These are phyloP conservation scores for Hemileccinum impolitum DNA, from an alignment of 768 basidiomycete genomes.

Conservation along the genomic window DNA sequence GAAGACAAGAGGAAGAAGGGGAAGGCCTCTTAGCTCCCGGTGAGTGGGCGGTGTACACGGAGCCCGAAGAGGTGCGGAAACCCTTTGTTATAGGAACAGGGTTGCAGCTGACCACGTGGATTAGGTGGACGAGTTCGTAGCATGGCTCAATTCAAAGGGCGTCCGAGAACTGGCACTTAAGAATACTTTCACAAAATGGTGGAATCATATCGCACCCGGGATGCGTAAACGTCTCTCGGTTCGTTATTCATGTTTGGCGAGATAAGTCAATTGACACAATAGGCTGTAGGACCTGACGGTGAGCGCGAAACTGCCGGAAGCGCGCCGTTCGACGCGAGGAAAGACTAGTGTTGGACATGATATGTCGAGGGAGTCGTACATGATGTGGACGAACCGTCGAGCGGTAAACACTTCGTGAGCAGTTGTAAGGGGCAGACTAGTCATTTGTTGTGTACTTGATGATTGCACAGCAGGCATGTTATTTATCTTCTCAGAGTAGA, in stretches of 20 bases:
- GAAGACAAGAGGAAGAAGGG: slow-evolving; percentile 78
- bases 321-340: slow-evolving; percentile 72
- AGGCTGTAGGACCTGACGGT: slow-evolving; percentile 60
- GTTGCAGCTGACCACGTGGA: slow-evolving; percentile 10
- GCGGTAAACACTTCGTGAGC: slow-evolving; percentile 43
- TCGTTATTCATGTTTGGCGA: slow-evolving; percentile 28
- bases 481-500: not conserved
- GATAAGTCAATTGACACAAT: slow-evolving; percentile 9
- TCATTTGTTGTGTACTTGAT: slow-evolving; percentile 20
- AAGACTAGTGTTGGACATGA: slow-evolving; percentile 58
- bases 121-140: slow-evolving; percentile 77
- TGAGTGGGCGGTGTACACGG: slow-evolving; percentile 91
- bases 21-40: slow-evolving; percentile 67
- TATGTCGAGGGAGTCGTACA: slow-evolving; percentile 76
- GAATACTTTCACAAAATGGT: slow-evolving; percentile 76
- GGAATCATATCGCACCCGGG: slow-evolving; percentile 77
- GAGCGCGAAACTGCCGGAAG: slow-evolving; percentile 70
- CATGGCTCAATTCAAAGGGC: slow-evolving; percentile 93
- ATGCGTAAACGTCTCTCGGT: slow-evolving; percentile 74
- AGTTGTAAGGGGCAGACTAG: not conserved
- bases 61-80: slow-evolving; percentile 72
- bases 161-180: slow-evolving; percentile 82
- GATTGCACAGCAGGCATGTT: not conserved
- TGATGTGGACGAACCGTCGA: slow-evolving; percentile 84
- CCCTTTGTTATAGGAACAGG: not conserved